Base-by-base conservation (phyloP, 805 yeast genomes). In the Kazachstania bromeliacearum region DNA sequence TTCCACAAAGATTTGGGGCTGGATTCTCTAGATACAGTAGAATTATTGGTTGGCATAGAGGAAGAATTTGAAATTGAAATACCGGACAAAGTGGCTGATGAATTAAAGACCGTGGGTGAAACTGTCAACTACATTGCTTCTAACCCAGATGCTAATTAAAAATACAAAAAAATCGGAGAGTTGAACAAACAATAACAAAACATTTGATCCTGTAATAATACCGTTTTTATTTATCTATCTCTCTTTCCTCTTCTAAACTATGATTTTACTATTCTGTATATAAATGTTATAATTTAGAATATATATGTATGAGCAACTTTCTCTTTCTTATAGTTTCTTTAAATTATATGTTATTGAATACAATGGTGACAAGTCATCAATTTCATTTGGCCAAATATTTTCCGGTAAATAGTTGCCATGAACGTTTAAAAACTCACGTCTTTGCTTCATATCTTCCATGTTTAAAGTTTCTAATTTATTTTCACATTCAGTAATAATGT, bases 21-120 rank as follows among this genome's bases (percentile, higher is more conserved):
- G 57, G 98, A 89, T 63, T 84, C 95, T 7, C 72, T 89, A 48
- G 98, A 89, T 57, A 82, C 92, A 44, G 95, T 89, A 44, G 98
- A 89, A 68, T 88, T 92, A 38, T 73, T 92, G 51, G 95, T 92
- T 62, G 95, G 95, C 39, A 79, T 89, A 55, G 98, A 89, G 70
- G 96, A 88, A 70, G 88, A 79, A 60, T 79, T 79, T 47, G 85
- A 84, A 53, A 73, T 85, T 56, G 83, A 80, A 59, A 76, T 84
- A 56, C 85, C 94, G 25, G 95, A 85, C 66, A 79, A 82, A 60
- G 84, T 85, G 51, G 92, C 96, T 37, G 96, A 89, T 60, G 88
- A 82, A 58, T 79, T 92, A 62, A 85, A 82, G 68, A 84, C 94
- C 38, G 92, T 92, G 46, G 87, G 85, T 50, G 95, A 88, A 67